phyloP scores from a whole-genome alignment of 1,284 basidiomycete species.

The Vanrija sp. region DNA sequence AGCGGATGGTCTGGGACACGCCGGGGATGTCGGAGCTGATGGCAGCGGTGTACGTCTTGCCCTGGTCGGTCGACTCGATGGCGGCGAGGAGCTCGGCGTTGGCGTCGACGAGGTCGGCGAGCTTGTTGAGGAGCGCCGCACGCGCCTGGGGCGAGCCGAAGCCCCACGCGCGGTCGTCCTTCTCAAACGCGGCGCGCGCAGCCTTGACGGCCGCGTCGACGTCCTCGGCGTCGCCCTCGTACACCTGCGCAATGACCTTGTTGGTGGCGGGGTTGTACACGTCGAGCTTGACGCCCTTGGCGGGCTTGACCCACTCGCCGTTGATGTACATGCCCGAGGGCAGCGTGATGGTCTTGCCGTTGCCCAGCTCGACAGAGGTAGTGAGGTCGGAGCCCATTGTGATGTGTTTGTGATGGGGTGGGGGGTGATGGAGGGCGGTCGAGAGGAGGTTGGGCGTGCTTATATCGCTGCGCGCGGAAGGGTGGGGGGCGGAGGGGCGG shows the following conservation, averaged over 20 bases:
- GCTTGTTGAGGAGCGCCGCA: constrained; percentile 67
- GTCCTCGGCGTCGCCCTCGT: constrained; percentile 55
- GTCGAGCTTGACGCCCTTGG: constrained; percentile 26
- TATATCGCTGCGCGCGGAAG: no score
- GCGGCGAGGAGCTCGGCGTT: constrained; percentile 65
- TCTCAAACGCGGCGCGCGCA: constrained; percentile 72
- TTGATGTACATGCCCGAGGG: constrained; percentile 27
- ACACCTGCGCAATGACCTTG: constrained; percentile 43
- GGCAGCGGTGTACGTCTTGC: constrained; percentile 75
- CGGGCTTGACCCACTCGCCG: constrained; percentile 33
- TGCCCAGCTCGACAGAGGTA: constrained; percentile 9
- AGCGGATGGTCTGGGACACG: constrained; percentile 68
- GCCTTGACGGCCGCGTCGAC: constrained; percentile 78
- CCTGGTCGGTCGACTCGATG: constrained; percentile 73
- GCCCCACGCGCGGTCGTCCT: constrained; percentile 69
- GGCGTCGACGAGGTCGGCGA: constrained; percentile 86
- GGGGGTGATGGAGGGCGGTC: no score
- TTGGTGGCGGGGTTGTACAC: constrained; percentile 55
- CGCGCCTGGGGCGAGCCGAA: constrained; percentile 57
- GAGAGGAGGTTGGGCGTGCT: no score
- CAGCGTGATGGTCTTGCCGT: constrained; percentile 15
- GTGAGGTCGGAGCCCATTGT: no score
- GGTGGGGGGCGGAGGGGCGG: no score
- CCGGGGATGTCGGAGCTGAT: constrained; percentile 77
- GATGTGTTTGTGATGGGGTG: no score